Evolutionary conservation across 805 yeast genomes (phyloP).

Genomic region (Allodekkera sacchari): DNA sequence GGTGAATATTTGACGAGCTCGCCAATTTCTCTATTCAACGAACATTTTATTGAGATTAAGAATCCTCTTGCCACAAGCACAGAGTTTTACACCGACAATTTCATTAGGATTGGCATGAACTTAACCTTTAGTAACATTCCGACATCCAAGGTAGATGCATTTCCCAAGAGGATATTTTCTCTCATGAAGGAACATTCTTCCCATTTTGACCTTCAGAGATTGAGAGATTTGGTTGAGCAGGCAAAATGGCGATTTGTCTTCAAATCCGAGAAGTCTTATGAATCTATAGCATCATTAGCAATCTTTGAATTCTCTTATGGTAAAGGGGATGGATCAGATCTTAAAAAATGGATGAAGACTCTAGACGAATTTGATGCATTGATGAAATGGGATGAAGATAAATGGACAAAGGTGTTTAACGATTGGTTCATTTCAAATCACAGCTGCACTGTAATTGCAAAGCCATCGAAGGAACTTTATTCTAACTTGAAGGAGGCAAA

Average conservation of each 20-base stretch:
- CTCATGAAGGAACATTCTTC: conserved; percentile 45
- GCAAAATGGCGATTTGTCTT: conserved; percentile 52
- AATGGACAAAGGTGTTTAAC: conserved; percentile 58
- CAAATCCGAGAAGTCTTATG: conserved; percentile 56
- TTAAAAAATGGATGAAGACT: conserved; percentile 46
- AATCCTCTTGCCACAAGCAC: conserved; percentile 74
- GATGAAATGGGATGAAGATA: conserved; percentile 47
- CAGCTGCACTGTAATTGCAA: conserved; percentile 59
- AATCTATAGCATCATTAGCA: conserved; percentile 54
- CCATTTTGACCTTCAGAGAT: conserved; percentile 52
- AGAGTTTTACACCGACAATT: conserved; percentile 68
- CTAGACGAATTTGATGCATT: conserved; percentile 55
- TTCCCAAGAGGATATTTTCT: conserved; percentile 42
- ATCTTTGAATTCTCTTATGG: conserved; percentile 81
- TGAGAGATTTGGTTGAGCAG: conserved; percentile 62
- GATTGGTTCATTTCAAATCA: conserved; percentile 50
- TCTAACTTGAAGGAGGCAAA: conserved; percentile 41
- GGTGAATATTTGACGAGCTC: conserved; percentile 69
- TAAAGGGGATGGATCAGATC: conserved; percentile 45
- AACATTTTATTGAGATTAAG: conserved; percentile 67
- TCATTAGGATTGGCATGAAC: conserved; percentile 49
- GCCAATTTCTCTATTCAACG: conserved; percentile 67
- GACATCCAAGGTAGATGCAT: conserved; percentile 45
- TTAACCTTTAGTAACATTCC: conserved; percentile 69
- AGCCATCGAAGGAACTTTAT: conserved; percentile 61